Evolutionary conservation across 2,329 filamentous ascomycete genomes (phyloP).

Genomic region (Thyridium curvatum): DNA sequence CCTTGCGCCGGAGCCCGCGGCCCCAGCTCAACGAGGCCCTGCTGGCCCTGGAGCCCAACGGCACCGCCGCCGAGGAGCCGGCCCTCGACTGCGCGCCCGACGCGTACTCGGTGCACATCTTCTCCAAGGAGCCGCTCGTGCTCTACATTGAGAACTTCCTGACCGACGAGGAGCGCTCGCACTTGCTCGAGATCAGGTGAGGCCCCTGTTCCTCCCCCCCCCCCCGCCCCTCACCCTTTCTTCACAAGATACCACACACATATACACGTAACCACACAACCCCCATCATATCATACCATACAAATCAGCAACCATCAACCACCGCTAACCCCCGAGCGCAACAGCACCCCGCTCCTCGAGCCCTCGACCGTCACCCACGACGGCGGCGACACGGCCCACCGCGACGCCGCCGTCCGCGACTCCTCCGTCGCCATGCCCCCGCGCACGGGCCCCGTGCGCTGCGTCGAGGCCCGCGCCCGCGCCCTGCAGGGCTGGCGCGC

Average conservation of each 20-base stretch:
- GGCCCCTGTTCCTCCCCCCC: conserved; percentile 5
- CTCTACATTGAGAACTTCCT: conserved; percentile 49
- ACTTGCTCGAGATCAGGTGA: conserved; percentile 47
- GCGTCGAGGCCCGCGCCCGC: conserved; percentile 39
- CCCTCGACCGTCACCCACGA: conserved; percentile 45
- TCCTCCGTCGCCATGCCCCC: conserved; percentile 46
- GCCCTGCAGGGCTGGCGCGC: conserved; percentile 47
- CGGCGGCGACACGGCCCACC: conserved; percentile 30
- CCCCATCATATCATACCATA: background rate
- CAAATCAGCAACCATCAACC: background rate
- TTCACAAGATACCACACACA: background rate
- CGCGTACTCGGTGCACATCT: conserved; percentile 38
- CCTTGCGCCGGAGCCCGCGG: conserved; percentile 29
- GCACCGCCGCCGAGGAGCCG: conserved; percentile 22
- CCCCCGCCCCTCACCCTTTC: background rate
- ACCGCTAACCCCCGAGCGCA: background rate
- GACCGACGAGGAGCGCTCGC: conserved; percentile 32
- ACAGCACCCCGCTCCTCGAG: conserved; percentile 39
- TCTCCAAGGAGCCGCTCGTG: conserved; percentile 43
- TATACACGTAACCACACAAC: background rate
- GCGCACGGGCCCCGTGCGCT: conserved; percentile 33
- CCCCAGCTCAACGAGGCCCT: conserved; percentile 44
- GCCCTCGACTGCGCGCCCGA: conserved; percentile 29
- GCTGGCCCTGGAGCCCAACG: conserved; percentile 35
- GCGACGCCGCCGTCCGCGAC: conserved; percentile 38